phyloP scores from a whole-genome alignment of 2,329 filamentous ascomycete genomes.

The Diaporthe sp. region DNA sequence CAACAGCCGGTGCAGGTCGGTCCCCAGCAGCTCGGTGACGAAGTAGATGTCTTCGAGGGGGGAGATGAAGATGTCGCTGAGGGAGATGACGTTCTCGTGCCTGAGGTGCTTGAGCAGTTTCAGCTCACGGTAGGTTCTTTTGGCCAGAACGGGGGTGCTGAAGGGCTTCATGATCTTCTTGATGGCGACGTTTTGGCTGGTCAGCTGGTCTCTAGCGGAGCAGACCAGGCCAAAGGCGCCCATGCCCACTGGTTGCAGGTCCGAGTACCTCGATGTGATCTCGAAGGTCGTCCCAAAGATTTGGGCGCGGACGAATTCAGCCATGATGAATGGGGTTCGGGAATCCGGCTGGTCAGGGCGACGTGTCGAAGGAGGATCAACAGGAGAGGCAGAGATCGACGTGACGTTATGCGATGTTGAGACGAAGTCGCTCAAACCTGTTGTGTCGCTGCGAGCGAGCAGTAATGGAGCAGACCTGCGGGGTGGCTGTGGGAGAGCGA shows the following conservation, averaged over 20 bases:
- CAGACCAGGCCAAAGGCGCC: slow-evolving; percentile 98
- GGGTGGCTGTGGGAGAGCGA: slow-evolving; percentile 5
- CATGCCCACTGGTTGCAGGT: slow-evolving; percentile 98
- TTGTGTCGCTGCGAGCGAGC: neutral
- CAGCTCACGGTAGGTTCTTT: slow-evolving; percentile 96
- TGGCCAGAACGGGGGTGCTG: slow-evolving; percentile 97
- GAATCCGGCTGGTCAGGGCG: neutral
- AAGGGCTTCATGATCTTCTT: slow-evolving; percentile 99
- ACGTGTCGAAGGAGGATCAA: neutral
- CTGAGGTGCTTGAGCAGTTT: slow-evolving; percentile 96
- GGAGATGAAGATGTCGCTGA: slow-evolving; percentile 99
- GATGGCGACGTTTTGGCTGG: slow-evolving; percentile 94
- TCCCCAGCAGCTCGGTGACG: slow-evolving; percentile 96
- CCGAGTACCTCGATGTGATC: slow-evolving; percentile 98
- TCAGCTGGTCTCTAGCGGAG: slow-evolving; percentile 97
- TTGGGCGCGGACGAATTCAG: slow-evolving; percentile 98
- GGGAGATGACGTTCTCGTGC: slow-evolving; percentile 95
- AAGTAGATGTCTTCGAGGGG: slow-evolving; percentile 99
- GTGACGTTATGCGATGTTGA: slow-evolving; percentile 9
- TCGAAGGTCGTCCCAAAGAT: slow-evolving; percentile 99
- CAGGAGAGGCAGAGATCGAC: slow-evolving; percentile 9
- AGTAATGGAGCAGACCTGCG: slow-evolving; percentile 21
- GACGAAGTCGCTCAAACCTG: slow-evolving; percentile 13
- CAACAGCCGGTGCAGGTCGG: slow-evolving; percentile 93
- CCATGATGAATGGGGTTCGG: slow-evolving; percentile 72